A percentile compares a stretch with the other conserved stretches of the same genome.
Evolutionary conservation across 441 rosid species (phyloP).

Genomic region (Erysimum cheiri): DNA sequence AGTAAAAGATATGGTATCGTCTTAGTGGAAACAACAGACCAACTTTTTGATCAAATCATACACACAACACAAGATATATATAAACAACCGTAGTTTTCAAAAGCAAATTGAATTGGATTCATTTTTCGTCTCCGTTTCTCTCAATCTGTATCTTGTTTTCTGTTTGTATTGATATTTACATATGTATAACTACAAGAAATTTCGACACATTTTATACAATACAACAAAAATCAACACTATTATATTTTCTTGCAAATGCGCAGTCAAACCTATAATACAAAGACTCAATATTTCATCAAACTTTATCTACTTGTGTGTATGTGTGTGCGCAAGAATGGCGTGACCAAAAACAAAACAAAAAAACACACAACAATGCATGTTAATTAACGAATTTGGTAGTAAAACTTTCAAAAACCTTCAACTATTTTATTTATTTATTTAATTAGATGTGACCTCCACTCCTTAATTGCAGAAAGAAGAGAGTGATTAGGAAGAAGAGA

Average conservation of each 20-base stretch:
- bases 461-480: slow-evolving; percentile 71
- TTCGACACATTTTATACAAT: background rate
- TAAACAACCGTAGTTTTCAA: background rate
- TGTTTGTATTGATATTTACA: background rate
- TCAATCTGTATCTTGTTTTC: background rate
- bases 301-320: slow-evolving; percentile 9
- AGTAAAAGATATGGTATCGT: slow-evolving; percentile 26
- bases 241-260: background rate
- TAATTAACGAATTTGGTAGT: background rate
- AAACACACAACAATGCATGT: slow-evolving; percentile 20
- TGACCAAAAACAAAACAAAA: background rate
- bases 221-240: background rate
- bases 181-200: background rate
- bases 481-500: slow-evolving; percentile 77
- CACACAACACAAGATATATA: background rate
- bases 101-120: background rate
- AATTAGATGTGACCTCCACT: slow-evolving; percentile 57
- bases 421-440: background rate
- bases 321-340: slow-evolving; percentile 9
- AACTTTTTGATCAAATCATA: slow-evolving; percentile 8
- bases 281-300: background rate
- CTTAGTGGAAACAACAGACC: slow-evolving; percentile 17
- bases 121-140: background rate
- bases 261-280: slow-evolving; percentile 14
- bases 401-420: background rate